Evolutionary conservation across 2,329 filamentous ascomycete genomes (phyloP).

Genomic region (Penicillium rolfsii): DNA sequence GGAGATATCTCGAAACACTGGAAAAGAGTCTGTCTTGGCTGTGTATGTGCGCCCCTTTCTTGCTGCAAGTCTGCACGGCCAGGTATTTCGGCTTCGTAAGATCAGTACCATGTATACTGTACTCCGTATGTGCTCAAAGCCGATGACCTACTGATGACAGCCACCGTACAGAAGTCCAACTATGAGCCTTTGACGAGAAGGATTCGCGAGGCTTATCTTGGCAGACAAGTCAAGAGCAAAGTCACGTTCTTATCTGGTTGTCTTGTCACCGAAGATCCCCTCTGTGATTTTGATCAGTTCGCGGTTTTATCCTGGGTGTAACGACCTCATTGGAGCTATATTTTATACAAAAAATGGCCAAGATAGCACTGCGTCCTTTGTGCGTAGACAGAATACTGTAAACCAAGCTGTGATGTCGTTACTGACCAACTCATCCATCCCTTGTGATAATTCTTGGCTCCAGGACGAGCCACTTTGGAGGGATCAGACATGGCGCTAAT

Average conservation of each 20-base stretch:
- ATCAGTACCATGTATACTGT: not conserved
- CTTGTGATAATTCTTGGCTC: not conserved
- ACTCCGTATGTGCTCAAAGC: not conserved
- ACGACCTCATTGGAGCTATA: not conserved
- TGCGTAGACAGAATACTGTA: not conserved
- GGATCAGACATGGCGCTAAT: constrained; percentile 38
- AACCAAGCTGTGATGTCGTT: not conserved
- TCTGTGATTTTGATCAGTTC: not conserved
- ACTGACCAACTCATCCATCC: constrained; percentile 14
- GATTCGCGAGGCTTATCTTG: not conserved
- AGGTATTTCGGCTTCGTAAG: not conserved
- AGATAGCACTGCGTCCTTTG: not conserved
- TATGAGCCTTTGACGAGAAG: not conserved
- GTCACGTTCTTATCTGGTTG: not conserved
- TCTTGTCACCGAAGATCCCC: not conserved
- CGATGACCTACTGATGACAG: not conserved
- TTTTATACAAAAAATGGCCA: not conserved
- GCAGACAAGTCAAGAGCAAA: not conserved
- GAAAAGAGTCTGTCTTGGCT: not conserved
- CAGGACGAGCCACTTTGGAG: constrained; percentile 7
- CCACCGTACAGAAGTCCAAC: not conserved
- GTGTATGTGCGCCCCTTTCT: not conserved
- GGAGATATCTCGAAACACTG: constrained; percentile 14
- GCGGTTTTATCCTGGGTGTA: not conserved
- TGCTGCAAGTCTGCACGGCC: not conserved